Percentiles rank a stretch among this genome's conserved stretches.
Evolutionary conservation across 1,284 basidiomycete species (phyloP).

Genomic region (Phylloporus sp.): DNA sequence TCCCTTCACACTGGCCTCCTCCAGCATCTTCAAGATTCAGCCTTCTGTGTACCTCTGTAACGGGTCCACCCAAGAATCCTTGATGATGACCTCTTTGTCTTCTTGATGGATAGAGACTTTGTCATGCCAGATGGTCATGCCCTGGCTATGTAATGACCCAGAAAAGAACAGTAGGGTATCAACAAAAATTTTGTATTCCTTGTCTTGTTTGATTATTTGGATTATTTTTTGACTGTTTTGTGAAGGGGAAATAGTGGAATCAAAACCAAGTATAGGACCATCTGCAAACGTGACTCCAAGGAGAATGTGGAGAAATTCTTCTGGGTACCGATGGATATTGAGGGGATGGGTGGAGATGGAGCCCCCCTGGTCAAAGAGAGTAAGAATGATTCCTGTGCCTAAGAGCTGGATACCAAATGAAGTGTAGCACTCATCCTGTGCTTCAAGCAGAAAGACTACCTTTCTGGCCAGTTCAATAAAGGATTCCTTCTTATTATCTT

Average conservation of each 20-base stretch:
- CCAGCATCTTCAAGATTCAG: neutral
- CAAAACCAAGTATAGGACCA: neutral
- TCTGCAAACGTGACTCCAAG: neutral
- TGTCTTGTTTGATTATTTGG: no score
- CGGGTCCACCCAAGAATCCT: neutral
- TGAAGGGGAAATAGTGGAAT: neutral
- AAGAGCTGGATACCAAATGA: neutral
- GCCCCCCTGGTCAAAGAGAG: no score
- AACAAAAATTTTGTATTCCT: no score
- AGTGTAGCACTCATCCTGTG: neutral
- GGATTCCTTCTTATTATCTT: neutral
- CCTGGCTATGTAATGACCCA: no score
- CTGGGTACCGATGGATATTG: no score
- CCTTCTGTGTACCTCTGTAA: neutral
- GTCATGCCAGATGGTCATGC: no score
- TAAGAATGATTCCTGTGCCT: neutral
- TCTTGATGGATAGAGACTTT: no score
- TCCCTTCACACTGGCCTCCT: neutral
- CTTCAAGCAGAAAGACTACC: neutral
- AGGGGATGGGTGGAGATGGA: no score
- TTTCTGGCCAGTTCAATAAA: neutral
- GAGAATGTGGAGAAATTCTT: neutral
- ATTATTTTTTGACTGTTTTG: neutral
- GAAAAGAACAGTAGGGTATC: no score
- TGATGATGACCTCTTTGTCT: neutral